Evolutionary conservation across 805 yeast genomes (phyloP).

Genomic region (Metschnikowia amazonensis): DNA sequence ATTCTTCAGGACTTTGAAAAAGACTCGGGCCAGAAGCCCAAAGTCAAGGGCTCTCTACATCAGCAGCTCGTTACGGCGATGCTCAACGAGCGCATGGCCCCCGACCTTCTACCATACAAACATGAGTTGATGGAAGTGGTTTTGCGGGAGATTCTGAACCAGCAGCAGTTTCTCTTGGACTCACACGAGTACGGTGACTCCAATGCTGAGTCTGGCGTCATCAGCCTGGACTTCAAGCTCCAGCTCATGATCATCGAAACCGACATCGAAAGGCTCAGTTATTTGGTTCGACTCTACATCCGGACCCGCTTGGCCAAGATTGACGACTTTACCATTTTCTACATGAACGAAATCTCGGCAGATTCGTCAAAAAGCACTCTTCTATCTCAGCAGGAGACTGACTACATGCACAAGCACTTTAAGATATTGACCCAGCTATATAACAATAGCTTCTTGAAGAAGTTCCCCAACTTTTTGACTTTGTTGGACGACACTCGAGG

Average conservation of each 20-base stretch:
- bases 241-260: constrained; percentile 84
- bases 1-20: constrained; percentile 62
- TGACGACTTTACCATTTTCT: constrained; percentile 62
- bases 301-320: constrained; percentile 74
- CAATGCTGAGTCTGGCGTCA: constrained; percentile 30
- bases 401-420: constrained; percentile 66
- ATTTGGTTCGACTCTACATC: constrained; percentile 73
- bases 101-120: constrained; percentile 80
- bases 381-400: constrained; percentile 57
- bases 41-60: constrained; percentile 23
- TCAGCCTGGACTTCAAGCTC: constrained; percentile 58
- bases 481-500: constrained; percentile 69
- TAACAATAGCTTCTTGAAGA: constrained; percentile 59
- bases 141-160: constrained; percentile 56
- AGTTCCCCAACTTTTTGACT: constrained; percentile 65
- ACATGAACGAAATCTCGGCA: constrained; percentile 38
- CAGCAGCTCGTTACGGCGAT: constrained; percentile 56
- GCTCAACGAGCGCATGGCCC: constrained; percentile 82
- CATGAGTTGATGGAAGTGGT: constrained; percentile 54
- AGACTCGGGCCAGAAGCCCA: constrained; percentile 24
- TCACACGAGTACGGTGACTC: constrained; percentile 70
- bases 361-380: constrained; percentile 8
- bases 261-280: constrained; percentile 84
- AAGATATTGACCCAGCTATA: constrained; percentile 61
- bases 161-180: constrained; percentile 70